Conservation (phyloP, 139 green algal species). For the Trebouxia sp. region DNA sequence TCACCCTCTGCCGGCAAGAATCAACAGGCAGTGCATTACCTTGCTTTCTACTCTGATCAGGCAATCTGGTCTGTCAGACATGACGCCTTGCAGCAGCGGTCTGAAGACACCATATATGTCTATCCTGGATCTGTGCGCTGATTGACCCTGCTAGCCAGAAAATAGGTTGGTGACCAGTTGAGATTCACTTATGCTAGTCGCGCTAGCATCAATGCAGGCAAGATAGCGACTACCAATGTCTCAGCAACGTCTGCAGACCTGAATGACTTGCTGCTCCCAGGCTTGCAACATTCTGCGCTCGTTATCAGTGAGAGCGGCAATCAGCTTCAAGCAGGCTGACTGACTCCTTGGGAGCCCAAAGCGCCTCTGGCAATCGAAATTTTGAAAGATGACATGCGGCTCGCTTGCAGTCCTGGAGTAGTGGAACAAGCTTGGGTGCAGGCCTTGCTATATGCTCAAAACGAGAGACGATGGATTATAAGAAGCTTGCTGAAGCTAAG, state of each 20-base stretch:
- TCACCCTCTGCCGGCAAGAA: too few relatives aligned
- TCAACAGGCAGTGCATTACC: not conserved
- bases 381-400: not conserved
- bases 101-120: not conserved
- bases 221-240: too few relatives aligned
- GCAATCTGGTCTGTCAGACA: not conserved
- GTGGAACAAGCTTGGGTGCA: too few relatives aligned
- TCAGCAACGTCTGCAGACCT: not conserved
- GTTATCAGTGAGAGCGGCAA: not conserved
- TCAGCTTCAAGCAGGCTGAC: not conserved
- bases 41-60: constrained; percentile 7
- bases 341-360: not conserved
- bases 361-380: not conserved
- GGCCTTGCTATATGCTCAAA: too few relatives aligned
- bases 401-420: too few relatives aligned
- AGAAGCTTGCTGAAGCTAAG: too few relatives aligned
- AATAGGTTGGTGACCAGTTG: too few relatives aligned
- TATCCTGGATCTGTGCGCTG: not conserved
- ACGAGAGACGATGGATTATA: too few relatives aligned
- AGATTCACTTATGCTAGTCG: too few relatives aligned
- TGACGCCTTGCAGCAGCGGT: not conserved
- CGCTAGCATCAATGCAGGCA: too few relatives aligned
- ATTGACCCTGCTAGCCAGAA: not conserved
- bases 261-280: not conserved
- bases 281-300: not conserved